Base-by-base conservation (phyloP, 2,329 filamentous ascomycete genomes). In the Fusarium anguioides region DNA sequence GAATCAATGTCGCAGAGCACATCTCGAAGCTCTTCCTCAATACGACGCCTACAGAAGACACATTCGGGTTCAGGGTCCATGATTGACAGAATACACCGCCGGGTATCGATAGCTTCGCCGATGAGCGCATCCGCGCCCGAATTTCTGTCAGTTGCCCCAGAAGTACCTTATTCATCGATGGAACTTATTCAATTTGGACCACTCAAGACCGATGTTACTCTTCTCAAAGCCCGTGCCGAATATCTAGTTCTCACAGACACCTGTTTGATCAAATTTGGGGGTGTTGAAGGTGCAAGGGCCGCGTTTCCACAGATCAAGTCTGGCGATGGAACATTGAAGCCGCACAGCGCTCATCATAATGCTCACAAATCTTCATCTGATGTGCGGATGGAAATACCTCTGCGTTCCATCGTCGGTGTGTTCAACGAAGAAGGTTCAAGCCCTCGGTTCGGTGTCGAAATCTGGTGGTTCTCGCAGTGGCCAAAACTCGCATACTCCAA, bases 401-500 rank as follows among this genome's bases (percentile, higher is more conserved):
- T 87, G 9, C 79, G 81, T 17, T 81, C 79, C 35, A 78, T 87
- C 23, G 82, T 87, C 35, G 83, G 85, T 4, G 81, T 81, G 4
- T 87, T 86, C 64, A 81, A 80, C 27, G 82, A 84, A 27, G 84
- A 87, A 68, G 81, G 80, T 40, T 80, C 80, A 2, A 79, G 81
- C 44, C 80, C 83, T 14, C 80, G 82, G 8, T 85, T 84, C 41
- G 83, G 83, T 8, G 74, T 87, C 48, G 85, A 88, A 69, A 78
- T 87, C 3, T 87, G 85, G 84, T 87, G 85, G 85, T 82, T 80
- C 57, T 81, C 81, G 15, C 72, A 76, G 17, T 76, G 79, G 55
- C 79, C 81, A 4, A 77, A 79, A 14, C 75, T 84, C 37, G 76
- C 80, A 15, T 86, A 84, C 63, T 77, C 77, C 58, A 83, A 81